A percentile compares a stretch with the other conserved stretches of the same genome.
These are phyloP conservation scores for Nothophoma quercina DNA, from an alignment of 2,329 filamentous ascomycete genomes.

Conservation along the genomic window DNA sequence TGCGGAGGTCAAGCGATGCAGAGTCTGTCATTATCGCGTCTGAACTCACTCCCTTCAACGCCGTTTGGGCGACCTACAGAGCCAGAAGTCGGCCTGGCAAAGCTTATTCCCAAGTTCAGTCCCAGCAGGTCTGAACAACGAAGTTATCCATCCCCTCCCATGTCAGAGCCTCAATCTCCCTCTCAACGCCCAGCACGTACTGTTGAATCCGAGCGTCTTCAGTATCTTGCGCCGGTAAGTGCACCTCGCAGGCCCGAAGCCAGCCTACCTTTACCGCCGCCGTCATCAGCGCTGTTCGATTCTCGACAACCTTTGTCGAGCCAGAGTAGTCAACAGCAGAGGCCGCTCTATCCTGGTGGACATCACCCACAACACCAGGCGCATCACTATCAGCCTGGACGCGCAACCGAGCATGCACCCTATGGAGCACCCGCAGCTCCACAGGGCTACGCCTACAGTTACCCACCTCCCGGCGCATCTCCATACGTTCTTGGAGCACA, in stretches of 20 bases:
- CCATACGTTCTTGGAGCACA: constrained; percentile 36
- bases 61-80: constrained; percentile 49
- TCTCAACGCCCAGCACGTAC: constrained; percentile 46
- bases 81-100: constrained; percentile 45
- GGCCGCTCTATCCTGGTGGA: constrained; percentile 43
- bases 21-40: constrained; percentile 51
- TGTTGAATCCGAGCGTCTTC: constrained; percentile 42
- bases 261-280: constrained; percentile 34
- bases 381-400: constrained; percentile 38
- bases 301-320: constrained; percentile 29
- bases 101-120: constrained; percentile 46
- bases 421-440: constrained; percentile 34
- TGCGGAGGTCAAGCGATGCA: constrained; percentile 51
- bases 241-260: constrained; percentile 35
- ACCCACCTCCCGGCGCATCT: constrained; percentile 33
- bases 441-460: constrained; percentile 43
- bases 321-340: constrained; percentile 33
- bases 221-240: constrained; percentile 33
- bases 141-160: constrained; percentile 59
- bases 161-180: constrained; percentile 60
- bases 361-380: constrained; percentile 32
- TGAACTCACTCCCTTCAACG: constrained; percentile 45
- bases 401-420: constrained; percentile 32
- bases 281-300: constrained; percentile 35
- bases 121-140: constrained; percentile 45